These are phyloP conservation scores for Cryphonectria japonica DNA, from an alignment of 2,329 filamentous ascomycete species.

Conservation along the genomic window DNA sequence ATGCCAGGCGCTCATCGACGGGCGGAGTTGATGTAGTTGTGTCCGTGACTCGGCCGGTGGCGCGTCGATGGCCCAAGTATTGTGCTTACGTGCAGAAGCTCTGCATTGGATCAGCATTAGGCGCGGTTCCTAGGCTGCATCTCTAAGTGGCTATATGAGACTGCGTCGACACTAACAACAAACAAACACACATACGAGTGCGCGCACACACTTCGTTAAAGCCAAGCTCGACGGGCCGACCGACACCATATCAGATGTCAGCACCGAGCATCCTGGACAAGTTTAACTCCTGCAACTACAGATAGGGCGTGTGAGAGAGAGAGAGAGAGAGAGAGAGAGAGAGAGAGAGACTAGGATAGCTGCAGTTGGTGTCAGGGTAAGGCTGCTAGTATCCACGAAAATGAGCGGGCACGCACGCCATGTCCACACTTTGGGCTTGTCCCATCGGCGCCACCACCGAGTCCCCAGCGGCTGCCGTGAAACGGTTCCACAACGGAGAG, in stretches of 20 bases:
- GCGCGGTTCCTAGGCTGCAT: slow-evolving; percentile 18
- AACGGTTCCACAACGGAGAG: slow-evolving; percentile 19
- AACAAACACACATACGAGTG: neutral
- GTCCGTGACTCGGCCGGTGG: slow-evolving; percentile 24
- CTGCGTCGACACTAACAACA: slow-evolving; percentile 10
- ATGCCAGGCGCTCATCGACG: slow-evolving; percentile 23
- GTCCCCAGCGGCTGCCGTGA: slow-evolving; percentile 18
- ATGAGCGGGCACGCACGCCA: slow-evolving; percentile 6
- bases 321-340: neutral
- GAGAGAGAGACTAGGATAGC: slow-evolving; percentile 1
- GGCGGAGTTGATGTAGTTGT: slow-evolving; percentile 22
- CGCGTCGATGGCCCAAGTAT: slow-evolving; percentile 18
- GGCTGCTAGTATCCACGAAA: neutral
- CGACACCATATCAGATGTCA: slow-evolving; percentile 2
- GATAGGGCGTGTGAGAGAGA: neutral
- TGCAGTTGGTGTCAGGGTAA: neutral
- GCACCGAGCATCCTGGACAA: slow-evolving; percentile 1
- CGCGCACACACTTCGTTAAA: neutral
- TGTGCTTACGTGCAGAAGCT: slow-evolving; percentile 29
- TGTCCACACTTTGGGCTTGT: neutral
- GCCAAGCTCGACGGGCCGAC: neutral
- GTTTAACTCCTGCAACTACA: neutral
- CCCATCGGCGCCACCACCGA: slow-evolving; percentile 2
- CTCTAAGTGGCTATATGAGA: slow-evolving; percentile 19
- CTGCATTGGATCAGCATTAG: slow-evolving; percentile 21